Percentiles rank a stretch among this genome's conserved stretches.
These are phyloP conservation scores for Petunia hybrid DNA, from an alignment of 305 asterid species.

Conservation along the genomic window DNA sequence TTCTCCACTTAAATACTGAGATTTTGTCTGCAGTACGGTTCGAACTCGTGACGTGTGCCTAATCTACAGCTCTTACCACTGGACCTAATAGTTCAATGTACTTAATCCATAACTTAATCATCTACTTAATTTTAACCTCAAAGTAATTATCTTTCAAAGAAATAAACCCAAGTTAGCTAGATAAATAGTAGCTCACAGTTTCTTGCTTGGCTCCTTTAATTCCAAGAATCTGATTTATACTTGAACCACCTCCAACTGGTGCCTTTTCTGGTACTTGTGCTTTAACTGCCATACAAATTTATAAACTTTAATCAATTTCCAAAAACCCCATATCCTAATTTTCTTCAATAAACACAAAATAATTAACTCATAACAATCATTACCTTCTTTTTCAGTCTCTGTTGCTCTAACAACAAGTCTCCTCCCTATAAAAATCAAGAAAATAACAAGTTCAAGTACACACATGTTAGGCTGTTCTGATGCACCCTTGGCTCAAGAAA, in stretches of 20 bases:
- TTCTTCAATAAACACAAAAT: constrained; percentile 7
- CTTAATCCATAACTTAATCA: not conserved
- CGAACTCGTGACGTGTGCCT: too few species aligned
- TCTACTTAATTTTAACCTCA: not conserved
- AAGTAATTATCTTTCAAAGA: not conserved
- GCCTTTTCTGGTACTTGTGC: constrained; percentile 83
- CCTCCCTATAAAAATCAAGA: constrained; percentile 52
- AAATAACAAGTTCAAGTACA: constrained; percentile 17
- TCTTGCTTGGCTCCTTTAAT: constrained; percentile 96
- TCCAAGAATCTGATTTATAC: constrained; percentile 93
- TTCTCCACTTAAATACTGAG: too few species aligned
- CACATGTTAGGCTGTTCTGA: too few species aligned
- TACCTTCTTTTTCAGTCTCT: constrained; percentile 86
- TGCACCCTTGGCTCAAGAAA: too few species aligned
- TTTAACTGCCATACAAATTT: constrained; percentile 61
- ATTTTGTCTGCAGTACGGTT: too few species aligned
- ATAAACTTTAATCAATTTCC: constrained; percentile 35
- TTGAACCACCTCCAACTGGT: constrained; percentile 71
- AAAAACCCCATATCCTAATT: constrained; percentile 24
- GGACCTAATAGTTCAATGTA: not conserved
- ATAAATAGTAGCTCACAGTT: constrained; percentile 57
- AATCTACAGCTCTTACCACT: too few species aligned
- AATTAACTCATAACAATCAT: not conserved
- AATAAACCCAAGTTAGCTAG: not conserved
- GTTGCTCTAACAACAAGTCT: constrained; percentile 74